A percentile compares a stretch with the other conserved stretches of the same genome.
phyloP scores from a whole-genome alignment of 73 alveolate genomes.

The Halteria grandinella region DNA sequence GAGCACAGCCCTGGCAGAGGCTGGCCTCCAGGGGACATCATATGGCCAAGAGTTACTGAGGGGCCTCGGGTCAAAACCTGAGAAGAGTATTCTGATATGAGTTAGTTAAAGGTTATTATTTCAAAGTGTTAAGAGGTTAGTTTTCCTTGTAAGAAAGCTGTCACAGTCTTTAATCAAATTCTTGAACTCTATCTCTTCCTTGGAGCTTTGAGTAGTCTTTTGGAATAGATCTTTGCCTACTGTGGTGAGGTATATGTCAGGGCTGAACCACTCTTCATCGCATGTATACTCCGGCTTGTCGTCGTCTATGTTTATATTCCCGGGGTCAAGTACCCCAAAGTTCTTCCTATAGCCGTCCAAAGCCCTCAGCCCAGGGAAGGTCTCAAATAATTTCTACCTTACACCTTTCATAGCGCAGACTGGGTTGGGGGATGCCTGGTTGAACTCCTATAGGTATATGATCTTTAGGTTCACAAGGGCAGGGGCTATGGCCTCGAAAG shows the following conservation, averaged over 20 bases:
- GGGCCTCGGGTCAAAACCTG: too few relatives aligned
- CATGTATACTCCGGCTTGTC: slow-evolving; percentile 18
- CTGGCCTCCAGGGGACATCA: slow-evolving; percentile 79
- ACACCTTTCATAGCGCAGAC: slow-evolving; percentile 32
- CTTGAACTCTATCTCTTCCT: slow-evolving; percentile 30
- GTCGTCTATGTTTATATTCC: background rate
- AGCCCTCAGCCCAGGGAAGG: slow-evolving; percentile 20
- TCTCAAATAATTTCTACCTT: slow-evolving; percentile 10
- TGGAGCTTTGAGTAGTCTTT: background rate
- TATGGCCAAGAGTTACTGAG: slow-evolving; percentile 80
- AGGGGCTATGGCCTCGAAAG: slow-evolving; percentile 25
- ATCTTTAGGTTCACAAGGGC: slow-evolving; percentile 3
- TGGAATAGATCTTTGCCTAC: slow-evolving; percentile 34
- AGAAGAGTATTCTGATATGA: background rate
- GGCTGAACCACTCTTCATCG: slow-evolving; percentile 37
- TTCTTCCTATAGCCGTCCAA: slow-evolving; percentile 57
- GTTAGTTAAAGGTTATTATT: background rate
- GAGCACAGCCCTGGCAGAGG: slow-evolving; percentile 86
- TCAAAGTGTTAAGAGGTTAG: slow-evolving; percentile 42
- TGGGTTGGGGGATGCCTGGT: slow-evolving; percentile 29
- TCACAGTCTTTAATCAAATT: slow-evolving; percentile 41
- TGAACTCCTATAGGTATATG: slow-evolving; percentile 39
- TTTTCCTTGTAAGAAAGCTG: slow-evolving; percentile 16
- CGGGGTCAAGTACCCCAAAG: slow-evolving; percentile 1
- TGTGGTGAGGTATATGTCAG: background rate